Evolutionary conservation across 345 rosid species (phyloP).

Genomic region (Murraya paniculata): DNA sequence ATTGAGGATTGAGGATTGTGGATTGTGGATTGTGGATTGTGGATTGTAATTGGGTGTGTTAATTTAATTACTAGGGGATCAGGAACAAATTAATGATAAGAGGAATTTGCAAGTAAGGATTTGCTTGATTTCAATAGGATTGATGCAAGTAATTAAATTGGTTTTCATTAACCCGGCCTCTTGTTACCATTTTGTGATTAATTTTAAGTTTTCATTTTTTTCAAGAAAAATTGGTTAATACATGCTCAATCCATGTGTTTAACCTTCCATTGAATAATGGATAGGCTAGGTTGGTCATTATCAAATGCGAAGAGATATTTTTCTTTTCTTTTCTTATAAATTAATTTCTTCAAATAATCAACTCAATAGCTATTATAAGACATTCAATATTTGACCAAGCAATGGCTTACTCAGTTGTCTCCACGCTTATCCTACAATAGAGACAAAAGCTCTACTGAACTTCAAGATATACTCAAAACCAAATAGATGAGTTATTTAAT

Average conservation of each 20-base stretch:
- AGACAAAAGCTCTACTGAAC: background rate
- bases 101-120: constrained; percentile 2
- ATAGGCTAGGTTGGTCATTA: too few species aligned
- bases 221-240: constrained; percentile 3
- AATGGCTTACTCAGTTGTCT: background rate
- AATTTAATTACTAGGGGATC: background rate
- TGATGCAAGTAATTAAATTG: constrained; percentile 19
- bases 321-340: background rate
- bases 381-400: background rate
- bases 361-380: background rate
- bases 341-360: background rate
- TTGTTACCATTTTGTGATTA: constrained; percentile 23
- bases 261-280: background rate
- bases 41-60: background rate
- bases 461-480: background rate
- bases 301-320: background rate
- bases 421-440: background rate
- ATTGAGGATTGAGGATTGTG: too few species aligned
- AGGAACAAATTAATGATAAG: background rate
- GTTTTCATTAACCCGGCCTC: constrained; percentile 16
- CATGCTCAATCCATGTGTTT: background rate
- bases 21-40: too few species aligned
- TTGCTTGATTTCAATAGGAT: constrained; percentile 28
- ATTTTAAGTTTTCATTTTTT: constrained; percentile 4
- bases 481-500: background rate